Conservation (phyloP, 768 basidiomycete genomes). For the Clathrus columnatus region DNA sequence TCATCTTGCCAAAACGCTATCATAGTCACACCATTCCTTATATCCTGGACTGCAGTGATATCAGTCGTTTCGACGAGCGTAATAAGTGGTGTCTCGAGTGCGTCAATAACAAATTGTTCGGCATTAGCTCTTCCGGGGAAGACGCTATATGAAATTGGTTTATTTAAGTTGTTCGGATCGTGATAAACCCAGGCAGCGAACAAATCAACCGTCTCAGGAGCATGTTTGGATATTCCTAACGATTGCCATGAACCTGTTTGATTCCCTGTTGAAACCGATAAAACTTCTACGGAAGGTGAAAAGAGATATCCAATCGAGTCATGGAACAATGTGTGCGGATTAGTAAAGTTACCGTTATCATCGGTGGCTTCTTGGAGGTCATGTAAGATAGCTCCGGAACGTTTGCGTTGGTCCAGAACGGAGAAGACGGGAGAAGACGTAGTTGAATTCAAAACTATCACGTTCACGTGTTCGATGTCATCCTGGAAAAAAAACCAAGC, state of each 20-base stretch:
- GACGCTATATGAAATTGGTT: slow-evolving; percentile 43
- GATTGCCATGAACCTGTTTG: slow-evolving; percentile 51
- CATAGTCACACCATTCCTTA: slow-evolving; percentile 31
- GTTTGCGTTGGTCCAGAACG: slow-evolving; percentile 58
- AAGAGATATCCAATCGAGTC: slow-evolving; percentile 56
- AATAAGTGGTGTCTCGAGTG: slow-evolving; percentile 21
- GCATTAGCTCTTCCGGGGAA: slow-evolving; percentile 41
- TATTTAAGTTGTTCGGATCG: slow-evolving; percentile 21
- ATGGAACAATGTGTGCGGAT: slow-evolving; percentile 47
- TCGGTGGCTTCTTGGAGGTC: slow-evolving; percentile 17
- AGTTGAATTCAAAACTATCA: slow-evolving; percentile 37
- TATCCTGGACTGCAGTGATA: slow-evolving; percentile 45
- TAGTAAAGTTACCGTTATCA: slow-evolving; percentile 19
- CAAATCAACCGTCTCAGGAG: slow-evolving; percentile 48
- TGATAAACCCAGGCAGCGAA: slow-evolving; percentile 55
- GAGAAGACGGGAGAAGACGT: slow-evolving; percentile 43
- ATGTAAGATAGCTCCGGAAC: slow-evolving; percentile 34
- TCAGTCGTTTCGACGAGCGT: slow-evolving; percentile 38
- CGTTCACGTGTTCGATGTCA: slow-evolving; percentile 55
- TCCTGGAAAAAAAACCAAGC: slow-evolving; percentile 64
- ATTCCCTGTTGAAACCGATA: slow-evolving; percentile 34
- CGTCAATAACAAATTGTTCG: slow-evolving; percentile 33
- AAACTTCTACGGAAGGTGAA: slow-evolving; percentile 21
- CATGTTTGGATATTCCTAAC: slow-evolving; percentile 55
- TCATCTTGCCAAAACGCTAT: slow-evolving; percentile 47